Evolutionary conservation across 768 basidiomycete species (phyloP), one percentile per base, ranked within the genome.

Genomic region (Peribolospora baueri): DNA sequence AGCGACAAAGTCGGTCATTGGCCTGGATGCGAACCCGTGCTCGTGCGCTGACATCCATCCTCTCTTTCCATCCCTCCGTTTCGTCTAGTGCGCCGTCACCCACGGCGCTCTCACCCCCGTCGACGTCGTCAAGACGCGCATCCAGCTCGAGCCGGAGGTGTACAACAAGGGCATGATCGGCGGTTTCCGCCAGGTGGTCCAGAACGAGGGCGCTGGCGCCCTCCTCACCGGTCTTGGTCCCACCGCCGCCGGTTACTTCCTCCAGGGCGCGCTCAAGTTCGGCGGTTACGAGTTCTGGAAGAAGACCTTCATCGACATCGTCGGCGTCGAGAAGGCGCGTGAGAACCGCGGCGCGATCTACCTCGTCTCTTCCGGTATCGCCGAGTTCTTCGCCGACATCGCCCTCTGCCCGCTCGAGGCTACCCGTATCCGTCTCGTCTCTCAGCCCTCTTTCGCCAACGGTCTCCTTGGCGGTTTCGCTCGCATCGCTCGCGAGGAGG

Each of bases 241-340:
- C 54, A 95, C 90, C 57, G 73, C 87, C 59, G 73, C 91, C 69
- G 87, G 90, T 60, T 90, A 90, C 74, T 84, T 45, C 43, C 75
- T 87, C 63, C 90, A 93, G 72, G 90, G 90, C 67, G 80, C 88
- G 77, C 87, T 91, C 81, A 95, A 95, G 72, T 93, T 85, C 69
- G 90, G 90, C 56, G 63, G 66, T 68, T 93, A 93, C 68, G 88
- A 95, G 71, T 68, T 82, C 65, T 95, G 90, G 82, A 95, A 91
- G 75, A 88, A 93, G 68, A 56, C 66, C 60, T 90, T 88, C 76
- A 78, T 78, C 75, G 88, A 88, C 76, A 65, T 81, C 60, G 80
- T 85, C 59, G 88, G 88, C 64, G 53, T 69, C 53, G 80, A 90
- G 68, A 83, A 86, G 66, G 71, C 75, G 46, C 67, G 82, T 37